phyloP scores from a whole-genome alignment of 768 basidiomycete species.

The Plicaturopsis crispa region DNA sequence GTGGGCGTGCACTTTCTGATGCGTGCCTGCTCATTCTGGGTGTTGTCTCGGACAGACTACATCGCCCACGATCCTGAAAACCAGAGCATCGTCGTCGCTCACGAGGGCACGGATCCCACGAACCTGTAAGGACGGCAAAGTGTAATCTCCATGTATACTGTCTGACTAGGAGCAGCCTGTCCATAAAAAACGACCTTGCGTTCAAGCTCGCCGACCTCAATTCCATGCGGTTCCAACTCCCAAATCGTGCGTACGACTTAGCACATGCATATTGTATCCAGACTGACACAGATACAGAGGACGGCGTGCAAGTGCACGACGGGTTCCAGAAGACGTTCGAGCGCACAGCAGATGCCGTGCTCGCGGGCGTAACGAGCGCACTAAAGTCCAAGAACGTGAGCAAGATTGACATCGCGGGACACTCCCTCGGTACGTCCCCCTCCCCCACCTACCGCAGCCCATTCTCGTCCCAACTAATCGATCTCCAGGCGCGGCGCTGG shows the following conservation, averaged over 20 bases:
- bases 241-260: not conserved
- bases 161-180: constrained; percentile 15
- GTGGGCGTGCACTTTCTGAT: not conserved
- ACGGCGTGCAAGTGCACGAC: constrained; percentile 25
- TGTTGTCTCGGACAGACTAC: constrained; percentile 16
- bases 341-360: constrained; percentile 27
- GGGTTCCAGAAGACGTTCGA: constrained; percentile 33
- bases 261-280: not conserved
- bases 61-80: constrained; percentile 27
- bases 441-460: not conserved
- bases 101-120: constrained; percentile 29
- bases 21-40: constrained; percentile 1
- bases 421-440: constrained; percentile 26
- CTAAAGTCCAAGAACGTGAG: constrained; percentile 19
- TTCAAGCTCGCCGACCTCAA: constrained; percentile 22
- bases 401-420: constrained; percentile 31
- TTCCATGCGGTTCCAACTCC: constrained; percentile 18
- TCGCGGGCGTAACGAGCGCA: constrained; percentile 21
- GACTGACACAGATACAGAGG: no score
- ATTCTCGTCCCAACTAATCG: not conserved
- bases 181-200: constrained; percentile 27
- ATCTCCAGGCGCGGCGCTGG: constrained; percentile 37
- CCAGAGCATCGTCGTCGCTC: constrained; percentile 30
- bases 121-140: constrained; percentile 17
- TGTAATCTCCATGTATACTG: not conserved